These are phyloP conservation scores for Pittosporum tobira DNA, from an alignment of 129 eudicot species.

Conservation along the genomic window DNA sequence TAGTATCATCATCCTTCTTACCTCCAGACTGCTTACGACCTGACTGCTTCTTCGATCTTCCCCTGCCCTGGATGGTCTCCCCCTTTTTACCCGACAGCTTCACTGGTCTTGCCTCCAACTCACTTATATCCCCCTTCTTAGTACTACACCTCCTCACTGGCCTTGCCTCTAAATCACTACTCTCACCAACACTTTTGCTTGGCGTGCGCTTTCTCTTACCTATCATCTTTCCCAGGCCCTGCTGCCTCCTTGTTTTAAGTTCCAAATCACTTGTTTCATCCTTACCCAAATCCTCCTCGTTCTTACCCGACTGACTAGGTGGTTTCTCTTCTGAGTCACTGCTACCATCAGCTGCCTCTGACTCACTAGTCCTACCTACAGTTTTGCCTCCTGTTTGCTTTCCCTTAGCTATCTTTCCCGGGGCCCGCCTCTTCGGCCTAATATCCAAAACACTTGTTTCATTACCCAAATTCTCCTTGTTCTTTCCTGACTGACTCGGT, in stretches of 20 bases:
- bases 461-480: slow-evolving; percentile 30
- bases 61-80: slow-evolving; percentile 32
- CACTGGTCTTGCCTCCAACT: slow-evolving; percentile 36
- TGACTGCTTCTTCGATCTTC: slow-evolving; percentile 15
- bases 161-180: slow-evolving; percentile 25
- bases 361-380: slow-evolving; percentile 19
- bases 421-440: background rate
- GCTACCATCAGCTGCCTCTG: slow-evolving; percentile 35
- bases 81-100: slow-evolving; percentile 39
- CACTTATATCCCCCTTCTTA: slow-evolving; percentile 33
- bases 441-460: slow-evolving; percentile 25
- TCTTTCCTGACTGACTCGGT: background rate
- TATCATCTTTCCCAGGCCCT: slow-evolving; percentile 27
- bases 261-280: slow-evolving; percentile 27
- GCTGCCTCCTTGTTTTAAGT: slow-evolving; percentile 18
- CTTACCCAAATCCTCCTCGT: slow-evolving; percentile 29
- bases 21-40: too few species aligned
- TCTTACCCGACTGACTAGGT: background rate
- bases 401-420: slow-evolving; percentile 17
- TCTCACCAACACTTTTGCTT: slow-evolving; percentile 31
- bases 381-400: slow-evolving; percentile 12
- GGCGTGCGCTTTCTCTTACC: slow-evolving; percentile 19
- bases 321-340: background rate
- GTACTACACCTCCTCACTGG: slow-evolving; percentile 17
- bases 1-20: too few species aligned